phyloP scores from a whole-genome alignment of 176 grass and related monocot species.

The Guadua angustifolia region DNA sequence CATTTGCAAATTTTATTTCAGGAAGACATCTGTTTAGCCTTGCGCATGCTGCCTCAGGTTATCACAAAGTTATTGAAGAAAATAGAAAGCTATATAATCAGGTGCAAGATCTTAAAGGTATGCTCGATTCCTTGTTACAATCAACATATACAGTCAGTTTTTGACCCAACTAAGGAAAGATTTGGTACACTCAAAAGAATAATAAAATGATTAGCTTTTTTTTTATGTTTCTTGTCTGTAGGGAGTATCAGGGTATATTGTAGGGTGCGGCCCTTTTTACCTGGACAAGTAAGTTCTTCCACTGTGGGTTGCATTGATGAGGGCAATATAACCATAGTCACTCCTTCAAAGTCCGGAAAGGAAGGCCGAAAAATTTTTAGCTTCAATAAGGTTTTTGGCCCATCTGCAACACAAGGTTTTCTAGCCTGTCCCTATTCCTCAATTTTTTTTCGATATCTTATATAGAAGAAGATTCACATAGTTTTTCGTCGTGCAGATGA shows the following conservation, averaged over 20 bases:
- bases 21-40: slow-evolving; percentile 86
- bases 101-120: slow-evolving; percentile 99
- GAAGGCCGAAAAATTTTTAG: slow-evolving; percentile 74
- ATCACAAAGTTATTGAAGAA: slow-evolving; percentile 98
- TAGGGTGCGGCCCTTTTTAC: slow-evolving; percentile 89
- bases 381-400: slow-evolving; percentile 97
- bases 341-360: slow-evolving; percentile 82
- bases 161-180: not conserved
- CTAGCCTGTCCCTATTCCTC: slow-evolving; percentile 6
- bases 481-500: slow-evolving; percentile 63
- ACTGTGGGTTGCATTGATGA: slow-evolving; percentile 81
- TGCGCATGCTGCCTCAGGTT: slow-evolving; percentile 85
- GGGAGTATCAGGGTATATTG: slow-evolving; percentile 99
- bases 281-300: slow-evolving; percentile 78
- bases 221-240: slow-evolving; percentile 41
- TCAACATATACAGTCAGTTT: slow-evolving; percentile 21
- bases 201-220: slow-evolving; percentile 22
- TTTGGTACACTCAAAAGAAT: slow-evolving; percentile 21
- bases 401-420: slow-evolving; percentile 90
- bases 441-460: not conserved
- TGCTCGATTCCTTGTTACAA: not conserved
- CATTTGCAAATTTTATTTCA: slow-evolving; percentile 53
- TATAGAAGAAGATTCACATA: slow-evolving; percentile 26
- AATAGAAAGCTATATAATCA: slow-evolving; percentile 96
- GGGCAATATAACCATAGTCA: slow-evolving; percentile 79